Percentiles rank a stretch among this genome's conserved stretches.
Evolutionary conservation across 2,329 filamentous ascomycete species (phyloP).

Genomic region (Teratosphaeria gauchensis): DNA sequence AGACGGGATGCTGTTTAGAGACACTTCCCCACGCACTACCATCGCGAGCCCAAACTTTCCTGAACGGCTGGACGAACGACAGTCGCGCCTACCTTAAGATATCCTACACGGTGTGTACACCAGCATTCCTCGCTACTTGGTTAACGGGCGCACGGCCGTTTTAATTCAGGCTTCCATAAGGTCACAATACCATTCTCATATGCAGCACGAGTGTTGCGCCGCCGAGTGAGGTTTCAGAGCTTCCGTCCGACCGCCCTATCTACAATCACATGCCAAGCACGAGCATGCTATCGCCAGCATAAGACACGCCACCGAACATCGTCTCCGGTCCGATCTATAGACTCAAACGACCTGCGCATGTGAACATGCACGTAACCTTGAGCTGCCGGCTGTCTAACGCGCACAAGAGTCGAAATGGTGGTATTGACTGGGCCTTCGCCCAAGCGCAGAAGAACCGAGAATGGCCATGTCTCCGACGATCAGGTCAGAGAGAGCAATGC

Average conservation of each 20-base stretch:
- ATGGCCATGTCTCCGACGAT: slow-evolving; percentile 1
- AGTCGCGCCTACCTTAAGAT: background rate
- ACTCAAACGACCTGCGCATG: background rate
- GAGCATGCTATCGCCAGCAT: background rate
- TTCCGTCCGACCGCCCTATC: background rate
- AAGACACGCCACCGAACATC: background rate
- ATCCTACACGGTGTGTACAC: background rate
- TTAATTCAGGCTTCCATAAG: background rate
- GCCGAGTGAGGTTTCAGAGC: background rate
- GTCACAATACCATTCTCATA: background rate
- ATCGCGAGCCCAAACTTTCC: background rate
- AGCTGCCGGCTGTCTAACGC: background rate
- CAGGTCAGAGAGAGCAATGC: slow-evolving; percentile 11
- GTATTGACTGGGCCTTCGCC: slow-evolving; percentile 2
- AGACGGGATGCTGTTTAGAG: background rate
- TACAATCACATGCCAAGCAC: background rate
- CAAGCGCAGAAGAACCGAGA: slow-evolving; percentile 8
- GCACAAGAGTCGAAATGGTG: slow-evolving; percentile 2
- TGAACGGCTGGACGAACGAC: background rate
- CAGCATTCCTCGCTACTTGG: background rate
- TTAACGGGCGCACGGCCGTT: too few relatives aligned
- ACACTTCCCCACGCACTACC: background rate
- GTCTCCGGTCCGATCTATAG: background rate
- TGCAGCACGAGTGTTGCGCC: background rate
- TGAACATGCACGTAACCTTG: background rate